Base-by-base conservation (phyloP, 305 asterid species). In the Fraxinus latifolia region DNA sequence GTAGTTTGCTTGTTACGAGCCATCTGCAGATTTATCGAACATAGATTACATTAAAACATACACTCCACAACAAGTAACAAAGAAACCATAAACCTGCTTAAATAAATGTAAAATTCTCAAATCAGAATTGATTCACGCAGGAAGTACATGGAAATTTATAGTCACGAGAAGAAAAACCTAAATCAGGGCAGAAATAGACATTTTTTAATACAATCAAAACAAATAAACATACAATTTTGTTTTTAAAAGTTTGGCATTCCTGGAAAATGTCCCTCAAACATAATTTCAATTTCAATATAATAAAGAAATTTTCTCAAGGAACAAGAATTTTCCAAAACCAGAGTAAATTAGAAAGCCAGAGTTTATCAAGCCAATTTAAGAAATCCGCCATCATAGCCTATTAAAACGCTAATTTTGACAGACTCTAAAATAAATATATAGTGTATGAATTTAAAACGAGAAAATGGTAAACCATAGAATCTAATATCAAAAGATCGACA, bases 1-100 rank as follows among this genome's bases (percentile, higher is more conserved):
- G 85, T 87, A 75, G 44, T 53, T 74, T 42, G 87, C 75, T 79
- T 87, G 4, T 14, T 39, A 55, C 19, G 79, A 75, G 77, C 50
- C 60, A 19, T 33, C 92, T 89, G 88, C 82, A 82, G 77, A 80
- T 71, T 17, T 29, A 47, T 77, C 62, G 62, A 80, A 72, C 19
- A 67, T 21, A n/a, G 55, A 65, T 44, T 67, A 81, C 27, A 23
- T 62, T 19, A 23, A 21, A 85, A 42, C 12, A 42, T 72, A 11
- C 39, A 9, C 21, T 34, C 12, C 31, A 58, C 42, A 74, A 15
- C 15, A 47, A 23, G 79, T 31, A 31, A 77, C 23, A 1, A 34
- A 5, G 72, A 15, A 53, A 77, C 33, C 0, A 2, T 23, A 60
- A 9, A 77, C 34, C 68, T 67, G 25, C 78, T 71, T 42, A 29